Evolutionary conservation across 257 asterid species (phyloP).

Genomic region (Nicotiana attenuata): DNA sequence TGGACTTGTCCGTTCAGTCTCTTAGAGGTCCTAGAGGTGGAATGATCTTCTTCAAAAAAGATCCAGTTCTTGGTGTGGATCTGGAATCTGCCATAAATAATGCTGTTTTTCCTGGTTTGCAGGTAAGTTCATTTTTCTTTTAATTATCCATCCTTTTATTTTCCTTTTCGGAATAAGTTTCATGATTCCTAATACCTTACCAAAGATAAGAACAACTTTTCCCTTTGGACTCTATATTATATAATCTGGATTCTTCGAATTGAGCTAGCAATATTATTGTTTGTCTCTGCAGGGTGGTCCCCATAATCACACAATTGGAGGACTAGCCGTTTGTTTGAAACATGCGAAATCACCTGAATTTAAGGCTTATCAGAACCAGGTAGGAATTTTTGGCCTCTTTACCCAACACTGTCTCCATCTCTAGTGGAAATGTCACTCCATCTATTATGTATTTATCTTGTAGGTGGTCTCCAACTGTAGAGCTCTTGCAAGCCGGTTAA

Average conservation of each 20-base stretch:
- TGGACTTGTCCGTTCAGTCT: conserved; percentile 41
- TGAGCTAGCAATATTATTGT: not conserved
- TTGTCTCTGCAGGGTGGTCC: conserved; percentile 71
- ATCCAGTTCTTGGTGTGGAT: conserved; percentile 71
- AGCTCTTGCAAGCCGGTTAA: conserved; percentile 73
- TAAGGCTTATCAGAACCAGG: conserved; percentile 78
- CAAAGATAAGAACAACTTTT: not conserved
- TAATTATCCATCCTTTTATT: not conserved
- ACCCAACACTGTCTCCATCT: not conserved
- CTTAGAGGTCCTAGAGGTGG: conserved; percentile 98
- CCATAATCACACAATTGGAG: conserved; percentile 91
- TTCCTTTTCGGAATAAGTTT: not conserved
- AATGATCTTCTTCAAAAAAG: conserved; percentile 92
- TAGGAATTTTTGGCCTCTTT: conserved; percentile 17
- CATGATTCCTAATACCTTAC: not conserved
- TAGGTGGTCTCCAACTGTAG: conserved; percentile 85
- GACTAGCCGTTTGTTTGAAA: conserved; percentile 77
- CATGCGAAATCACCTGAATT: conserved; percentile 75
- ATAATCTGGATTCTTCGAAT: not conserved
- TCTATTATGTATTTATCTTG: not conserved
- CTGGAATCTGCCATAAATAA: conserved; percentile 81
- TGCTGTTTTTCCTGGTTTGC: conserved; percentile 90
- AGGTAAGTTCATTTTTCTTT: conserved; percentile 39
- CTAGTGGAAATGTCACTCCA: not conserved
- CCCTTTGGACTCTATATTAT: not conserved